A percentile compares a stretch with the other conserved stretches of the same genome.
Conservation (phyloP, 805 yeast genomes). For the Candida maris region DNA sequence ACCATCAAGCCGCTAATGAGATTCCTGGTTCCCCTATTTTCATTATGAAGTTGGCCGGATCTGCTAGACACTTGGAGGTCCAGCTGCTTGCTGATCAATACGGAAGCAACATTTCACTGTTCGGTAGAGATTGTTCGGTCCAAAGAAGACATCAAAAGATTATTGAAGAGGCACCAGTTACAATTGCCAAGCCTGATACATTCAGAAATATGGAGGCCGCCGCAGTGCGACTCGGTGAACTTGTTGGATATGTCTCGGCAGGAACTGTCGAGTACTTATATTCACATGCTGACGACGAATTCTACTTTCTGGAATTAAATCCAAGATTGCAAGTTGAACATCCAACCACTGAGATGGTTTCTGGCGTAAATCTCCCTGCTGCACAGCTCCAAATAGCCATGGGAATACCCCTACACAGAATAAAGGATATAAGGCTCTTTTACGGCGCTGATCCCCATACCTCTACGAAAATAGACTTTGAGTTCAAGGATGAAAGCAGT, state of each 20-base stretch:
- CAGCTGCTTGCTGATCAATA: constrained; percentile 97
- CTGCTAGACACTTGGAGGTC: constrained; percentile 97
- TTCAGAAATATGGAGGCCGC: constrained; percentile 93
- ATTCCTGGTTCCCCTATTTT: constrained; percentile 99
- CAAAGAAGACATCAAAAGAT: constrained; percentile 99
- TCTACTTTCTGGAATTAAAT: constrained; percentile 93
- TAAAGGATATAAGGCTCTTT: constrained; percentile 84
- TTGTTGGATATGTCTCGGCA: constrained; percentile 98
- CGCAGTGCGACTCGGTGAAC: constrained; percentile 93
- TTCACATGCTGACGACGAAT: constrained; percentile 90
- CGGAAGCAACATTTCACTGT: constrained; percentile 93
- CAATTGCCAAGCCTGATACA: constrained; percentile 82
- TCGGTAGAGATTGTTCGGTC: constrained; percentile 99
- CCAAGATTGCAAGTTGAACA: constrained; percentile 99
- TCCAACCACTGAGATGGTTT: constrained; percentile 99
- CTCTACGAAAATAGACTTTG: constrained; percentile 85
- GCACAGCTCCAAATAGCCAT: constrained; percentile 98
- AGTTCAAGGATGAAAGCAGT: constrained; percentile 70
- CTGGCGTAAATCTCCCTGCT: constrained; percentile 97
- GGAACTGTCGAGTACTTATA: constrained; percentile 98
- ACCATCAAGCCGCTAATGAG: constrained; percentile 93
- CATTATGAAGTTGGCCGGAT: constrained; percentile 95
- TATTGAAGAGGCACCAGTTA: constrained; percentile 99
- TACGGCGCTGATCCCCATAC: constrained; percentile 97
- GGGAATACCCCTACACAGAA: constrained; percentile 98